phyloP scores from a whole-genome alignment of 495 filamentous ascomycete genomes.

The Daldinia loculata region DNA sequence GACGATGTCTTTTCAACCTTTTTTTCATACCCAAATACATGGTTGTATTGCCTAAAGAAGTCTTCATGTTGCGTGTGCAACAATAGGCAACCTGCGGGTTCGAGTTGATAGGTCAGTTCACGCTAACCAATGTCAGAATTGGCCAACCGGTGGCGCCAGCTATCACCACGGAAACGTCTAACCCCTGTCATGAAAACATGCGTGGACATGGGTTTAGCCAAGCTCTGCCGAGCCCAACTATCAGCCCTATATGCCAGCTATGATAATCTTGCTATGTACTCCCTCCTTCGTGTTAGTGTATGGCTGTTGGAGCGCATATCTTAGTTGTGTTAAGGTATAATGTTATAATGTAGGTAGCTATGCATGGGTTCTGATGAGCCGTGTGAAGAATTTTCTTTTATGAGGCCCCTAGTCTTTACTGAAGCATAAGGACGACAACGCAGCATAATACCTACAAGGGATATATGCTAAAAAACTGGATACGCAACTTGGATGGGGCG shows the following conservation, averaged over 20 bases:
- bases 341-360: not conserved
- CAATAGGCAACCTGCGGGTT: not conserved
- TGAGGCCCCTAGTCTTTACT: conserved; percentile 33
- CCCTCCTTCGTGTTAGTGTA: conserved; percentile 4
- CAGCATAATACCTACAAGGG: conserved; percentile 34
- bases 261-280: not conserved
- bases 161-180: conserved; percentile 14
- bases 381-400: conserved; percentile 14
- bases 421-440: conserved; percentile 31
- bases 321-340: conserved; percentile 7
- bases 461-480: conserved; percentile 19
- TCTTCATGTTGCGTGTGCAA: conserved; percentile 20
- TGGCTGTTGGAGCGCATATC: not conserved
- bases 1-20: not conserved
- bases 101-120: conserved; percentile 16
- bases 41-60: conserved; percentile 16
- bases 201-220: conserved; percentile 13
- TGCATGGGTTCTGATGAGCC: conserved; percentile 7
- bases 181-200: conserved; percentile 1
- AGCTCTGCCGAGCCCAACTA: conserved; percentile 26
- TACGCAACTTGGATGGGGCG: conserved; percentile 22
- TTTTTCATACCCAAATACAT: not conserved
- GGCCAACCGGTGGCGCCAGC: conserved; percentile 34
- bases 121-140: conserved; percentile 14
- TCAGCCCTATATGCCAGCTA: conserved; percentile 34